Conservation (phyloP, 192 early-diverging fungal genomes). For the Linderina pennispora region DNA sequence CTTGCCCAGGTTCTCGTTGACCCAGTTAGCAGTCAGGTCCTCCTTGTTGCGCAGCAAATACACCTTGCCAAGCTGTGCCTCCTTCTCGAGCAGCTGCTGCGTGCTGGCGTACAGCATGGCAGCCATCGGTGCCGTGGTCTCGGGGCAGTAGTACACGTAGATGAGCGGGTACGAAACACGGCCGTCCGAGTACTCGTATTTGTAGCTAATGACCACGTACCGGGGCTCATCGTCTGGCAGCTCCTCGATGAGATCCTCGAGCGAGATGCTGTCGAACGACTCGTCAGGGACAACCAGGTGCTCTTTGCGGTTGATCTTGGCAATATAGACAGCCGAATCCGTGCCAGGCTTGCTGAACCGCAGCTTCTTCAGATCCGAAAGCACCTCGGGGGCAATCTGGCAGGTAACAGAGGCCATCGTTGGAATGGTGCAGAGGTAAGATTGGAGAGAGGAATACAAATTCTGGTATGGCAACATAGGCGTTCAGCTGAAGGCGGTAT, state of each 20-base stretch:
- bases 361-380: conserved; percentile 16
- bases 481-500: too few relatives aligned
- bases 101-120: conserved; percentile 53
- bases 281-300: conserved; percentile 50
- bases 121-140: conserved; percentile 30
- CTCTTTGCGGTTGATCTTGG: conserved; percentile 49
- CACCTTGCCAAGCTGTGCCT: conserved; percentile 59
- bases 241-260: conserved; percentile 55
- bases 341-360: conserved; percentile 14
- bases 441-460: too few relatives aligned
- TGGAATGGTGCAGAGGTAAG: too few relatives aligned
- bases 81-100: conserved; percentile 55
- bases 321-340: conserved; percentile 18
- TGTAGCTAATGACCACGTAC: conserved; percentile 38
- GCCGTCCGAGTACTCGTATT: conserved; percentile 43
- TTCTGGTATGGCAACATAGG: too few relatives aligned
- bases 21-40: conserved; percentile 59
- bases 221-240: conserved; percentile 63
- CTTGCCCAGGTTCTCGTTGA: conserved; percentile 48
- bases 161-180: conserved; percentile 70
- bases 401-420: conserved; percentile 6
- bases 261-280: conserved; percentile 30
- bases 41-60: conserved; percentile 68
- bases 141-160: conserved; percentile 61
- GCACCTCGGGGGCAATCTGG: background rate